These are phyloP conservation scores for Pascua guehoae DNA, from an alignment of 1,284 basidiomycete species.

Conservation along the genomic window DNA sequence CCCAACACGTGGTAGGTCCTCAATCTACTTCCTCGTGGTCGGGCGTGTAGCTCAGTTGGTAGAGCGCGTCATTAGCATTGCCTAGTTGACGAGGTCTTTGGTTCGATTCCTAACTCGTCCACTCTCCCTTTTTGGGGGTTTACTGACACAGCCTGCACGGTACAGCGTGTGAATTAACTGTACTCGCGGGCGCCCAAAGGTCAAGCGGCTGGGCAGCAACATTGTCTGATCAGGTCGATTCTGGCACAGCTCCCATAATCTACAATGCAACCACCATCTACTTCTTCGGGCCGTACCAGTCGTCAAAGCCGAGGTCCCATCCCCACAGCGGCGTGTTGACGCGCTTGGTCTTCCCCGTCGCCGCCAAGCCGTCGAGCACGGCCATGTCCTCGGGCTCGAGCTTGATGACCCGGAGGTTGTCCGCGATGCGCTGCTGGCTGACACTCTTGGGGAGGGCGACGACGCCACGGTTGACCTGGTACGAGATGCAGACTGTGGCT, in stretches of 20 bases:
- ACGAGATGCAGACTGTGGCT: slow-evolving; percentile 52
- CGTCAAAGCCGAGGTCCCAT: slow-evolving; percentile 32
- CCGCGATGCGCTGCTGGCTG: background rate
- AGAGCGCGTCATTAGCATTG: no score
- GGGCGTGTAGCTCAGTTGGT: no score
- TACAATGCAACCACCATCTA: background rate
- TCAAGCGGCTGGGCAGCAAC: background rate
- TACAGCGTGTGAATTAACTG: no score
- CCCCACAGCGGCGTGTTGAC: slow-evolving; percentile 38
- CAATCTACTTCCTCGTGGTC: no score
- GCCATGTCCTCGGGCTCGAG: background rate
- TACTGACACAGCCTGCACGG: no score
- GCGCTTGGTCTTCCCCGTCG: slow-evolving; percentile 48
- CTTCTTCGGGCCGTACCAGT: slow-evolving; percentile 26
- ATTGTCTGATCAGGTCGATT: no score
- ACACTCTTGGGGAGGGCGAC: slow-evolving; percentile 36
- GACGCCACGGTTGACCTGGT: slow-evolving; percentile 53
- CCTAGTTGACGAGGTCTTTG: no score
- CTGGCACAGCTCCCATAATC: background rate
- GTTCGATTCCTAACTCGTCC: no score
- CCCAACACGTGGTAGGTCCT: no score
- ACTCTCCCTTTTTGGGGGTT: no score
- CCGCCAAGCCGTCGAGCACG: slow-evolving; percentile 52
- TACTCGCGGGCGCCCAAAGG: no score
- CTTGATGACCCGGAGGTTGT: slow-evolving; percentile 1